phyloP scores from a whole-genome alignment of 2,329 filamentous ascomycete genomes.

The Tolypocladium inflatum region DNA sequence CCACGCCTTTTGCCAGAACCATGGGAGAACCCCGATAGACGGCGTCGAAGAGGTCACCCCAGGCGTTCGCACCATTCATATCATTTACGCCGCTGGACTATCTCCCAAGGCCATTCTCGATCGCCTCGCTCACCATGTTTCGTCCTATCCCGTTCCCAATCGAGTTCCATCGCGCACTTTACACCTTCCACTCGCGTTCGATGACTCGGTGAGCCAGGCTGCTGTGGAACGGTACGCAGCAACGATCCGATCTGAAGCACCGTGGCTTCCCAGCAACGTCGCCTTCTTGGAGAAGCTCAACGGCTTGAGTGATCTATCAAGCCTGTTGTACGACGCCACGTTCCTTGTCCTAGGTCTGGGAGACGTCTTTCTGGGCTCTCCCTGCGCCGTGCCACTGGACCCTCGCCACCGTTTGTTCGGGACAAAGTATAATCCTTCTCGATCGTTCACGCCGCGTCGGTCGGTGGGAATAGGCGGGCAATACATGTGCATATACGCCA shows the following conservation, averaged over 20 bases:
- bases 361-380: slow-evolving; percentile 28
- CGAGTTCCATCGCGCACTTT: slow-evolving; percentile 19
- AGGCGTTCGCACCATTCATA: slow-evolving; percentile 23
- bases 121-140: slow-evolving; percentile 12
- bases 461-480: slow-evolving; percentile 26
- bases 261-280: slow-evolving; percentile 54
- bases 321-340: slow-evolving; percentile 18
- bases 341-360: slow-evolving; percentile 28
- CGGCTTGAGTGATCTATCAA: slow-evolving; percentile 16
- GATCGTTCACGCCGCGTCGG: slow-evolving; percentile 24
- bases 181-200: slow-evolving; percentile 26
- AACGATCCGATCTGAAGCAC: slow-evolving; percentile 50
- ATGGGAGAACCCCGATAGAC: slow-evolving; percentile 14
- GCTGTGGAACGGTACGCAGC: slow-evolving; percentile 52
- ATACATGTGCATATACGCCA: slow-evolving; percentile 29
- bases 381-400: slow-evolving; percentile 24
- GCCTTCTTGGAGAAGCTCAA: slow-evolving; percentile 36
- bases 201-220: slow-evolving; percentile 29
- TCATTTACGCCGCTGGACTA: slow-evolving; percentile 15
- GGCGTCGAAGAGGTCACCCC: slow-evolving; percentile 21
- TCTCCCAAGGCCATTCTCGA: slow-evolving; percentile 10
- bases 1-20: slow-evolving; percentile 21
- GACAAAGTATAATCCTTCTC: slow-evolving; percentile 27
- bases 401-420: slow-evolving; percentile 24
- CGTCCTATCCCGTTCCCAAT: slow-evolving; percentile 11